Conservation (phyloP, 2,329 filamentous ascomycete genomes). For the Parasarocladium wereldwijsianum region DNA sequence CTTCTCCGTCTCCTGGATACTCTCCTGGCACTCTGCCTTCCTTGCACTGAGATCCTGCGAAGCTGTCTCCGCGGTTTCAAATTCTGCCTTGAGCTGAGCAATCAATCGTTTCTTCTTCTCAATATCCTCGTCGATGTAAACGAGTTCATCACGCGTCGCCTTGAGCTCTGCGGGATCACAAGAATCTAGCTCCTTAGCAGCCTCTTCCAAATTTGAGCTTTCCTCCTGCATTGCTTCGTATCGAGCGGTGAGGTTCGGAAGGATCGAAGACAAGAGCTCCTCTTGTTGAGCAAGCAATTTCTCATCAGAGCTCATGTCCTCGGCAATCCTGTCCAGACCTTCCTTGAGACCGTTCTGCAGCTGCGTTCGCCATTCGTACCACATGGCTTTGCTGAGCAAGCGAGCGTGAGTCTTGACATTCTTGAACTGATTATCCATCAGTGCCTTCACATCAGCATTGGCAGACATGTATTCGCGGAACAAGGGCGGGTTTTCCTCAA, state of each 20-base stretch:
- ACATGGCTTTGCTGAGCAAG: constrained; percentile 83
- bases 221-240: constrained; percentile 49
- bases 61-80: constrained; percentile 49
- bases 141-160: constrained; percentile 54
- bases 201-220: constrained; percentile 50
- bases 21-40: constrained; percentile 54
- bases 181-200: constrained; percentile 60
- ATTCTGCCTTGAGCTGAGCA: constrained; percentile 48
- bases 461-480: constrained; percentile 87
- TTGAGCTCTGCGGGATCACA: constrained; percentile 71
- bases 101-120: constrained; percentile 54
- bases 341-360: constrained; percentile 68
- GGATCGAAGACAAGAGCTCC: constrained; percentile 46
- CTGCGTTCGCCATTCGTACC: constrained; percentile 96
- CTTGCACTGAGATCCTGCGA: constrained; percentile 48
- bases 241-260: constrained; percentile 50
- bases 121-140: constrained; percentile 50
- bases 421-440: constrained; percentile 96
- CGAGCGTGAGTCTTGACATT: constrained; percentile 91
- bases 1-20: constrained; percentile 72
- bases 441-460: constrained; percentile 61
- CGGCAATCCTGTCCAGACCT: constrained; percentile 59
- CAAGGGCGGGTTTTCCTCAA: constrained; percentile 77
- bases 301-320: constrained; percentile 65
- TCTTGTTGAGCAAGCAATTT: constrained; percentile 52